Evolutionary conservation across 208 protist species (phyloP).

Genomic region (Leptomonas pyrrhocoris): DNA sequence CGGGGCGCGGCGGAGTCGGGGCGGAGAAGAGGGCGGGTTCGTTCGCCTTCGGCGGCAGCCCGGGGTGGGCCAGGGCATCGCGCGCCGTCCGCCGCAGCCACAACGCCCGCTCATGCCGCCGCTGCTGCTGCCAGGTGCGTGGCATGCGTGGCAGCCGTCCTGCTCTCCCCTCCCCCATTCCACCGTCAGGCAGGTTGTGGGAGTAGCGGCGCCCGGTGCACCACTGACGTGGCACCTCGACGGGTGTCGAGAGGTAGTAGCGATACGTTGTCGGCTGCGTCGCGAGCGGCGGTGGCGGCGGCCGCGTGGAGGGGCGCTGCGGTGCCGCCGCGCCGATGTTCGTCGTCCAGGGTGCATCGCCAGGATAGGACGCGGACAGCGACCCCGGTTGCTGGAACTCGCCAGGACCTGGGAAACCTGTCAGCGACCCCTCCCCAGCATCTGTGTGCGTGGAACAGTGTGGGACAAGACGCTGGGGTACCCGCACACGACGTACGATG

Average conservation of each 20-base stretch:
- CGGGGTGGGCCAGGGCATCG: not conserved
- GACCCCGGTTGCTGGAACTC: too few species aligned
- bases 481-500: not conserved
- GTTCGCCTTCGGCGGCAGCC: not conserved
- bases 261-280: not conserved
- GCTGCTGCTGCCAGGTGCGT: constrained; percentile 36
- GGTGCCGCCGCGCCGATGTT: not conserved
- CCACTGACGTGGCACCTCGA: constrained; percentile 26
- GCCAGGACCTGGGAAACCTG: not conserved
- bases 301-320: not conserved
- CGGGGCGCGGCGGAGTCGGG: not conserved
- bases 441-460: not conserved
- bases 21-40: not conserved
- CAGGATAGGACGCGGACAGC: too few species aligned
- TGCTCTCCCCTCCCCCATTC: not conserved
- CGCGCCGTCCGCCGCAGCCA: not conserved
- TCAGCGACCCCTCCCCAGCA: not conserved
- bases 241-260: constrained; percentile 19
- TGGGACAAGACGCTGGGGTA: not conserved
- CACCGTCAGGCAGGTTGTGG: not conserved
- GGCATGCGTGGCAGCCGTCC: not conserved
- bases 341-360: not conserved
- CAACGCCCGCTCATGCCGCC: constrained; percentile 1
- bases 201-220: not conserved
- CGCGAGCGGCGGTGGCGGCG: too few species aligned